phyloP scores from a whole-genome alignment of 2,329 filamentous ascomycete species.

The Aspergillus costaricaensis region DNA sequence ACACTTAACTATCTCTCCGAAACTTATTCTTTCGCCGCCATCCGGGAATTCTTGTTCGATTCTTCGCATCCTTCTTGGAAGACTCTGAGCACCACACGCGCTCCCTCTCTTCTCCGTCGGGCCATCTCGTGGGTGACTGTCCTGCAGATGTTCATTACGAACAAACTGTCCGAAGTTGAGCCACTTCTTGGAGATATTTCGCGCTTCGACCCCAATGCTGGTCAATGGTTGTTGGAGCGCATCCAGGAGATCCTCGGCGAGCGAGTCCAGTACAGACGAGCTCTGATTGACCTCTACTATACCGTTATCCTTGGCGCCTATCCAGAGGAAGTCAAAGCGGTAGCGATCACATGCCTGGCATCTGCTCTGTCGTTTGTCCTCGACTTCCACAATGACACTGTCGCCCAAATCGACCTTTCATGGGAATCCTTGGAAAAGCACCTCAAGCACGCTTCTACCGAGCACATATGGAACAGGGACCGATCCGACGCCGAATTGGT shows the following conservation, averaged over 20 bases:
- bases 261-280: conserved; percentile 24
- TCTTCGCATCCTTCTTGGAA: conserved; percentile 28
- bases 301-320: conserved; percentile 31
- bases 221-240: conserved; percentile 38
- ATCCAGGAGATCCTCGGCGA: conserved; percentile 29
- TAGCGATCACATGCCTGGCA: conserved; percentile 37
- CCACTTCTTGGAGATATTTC: conserved; percentile 30
- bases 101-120: conserved; percentile 39
- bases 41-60: conserved; percentile 30
- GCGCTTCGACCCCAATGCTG: conserved; percentile 35
- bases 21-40: conserved; percentile 31
- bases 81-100: conserved; percentile 32
- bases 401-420: conserved; percentile 28
- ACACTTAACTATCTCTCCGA: conserved; percentile 28
- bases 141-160: conserved; percentile 27
- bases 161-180: conserved; percentile 21
- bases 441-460: conserved; percentile 27
- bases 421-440: conserved; percentile 29
- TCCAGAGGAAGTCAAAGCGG: conserved; percentile 30
- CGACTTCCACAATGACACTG: conserved; percentile 16
- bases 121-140: conserved; percentile 35
- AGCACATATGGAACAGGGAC: conserved; percentile 37
- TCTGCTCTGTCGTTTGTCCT: conserved; percentile 33
- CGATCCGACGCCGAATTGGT: conserved; percentile 40
- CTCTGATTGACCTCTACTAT: conserved; percentile 33